Conservation (phyloP, 768 basidiomycete genomes). For the Leccinum incarnatum region DNA sequence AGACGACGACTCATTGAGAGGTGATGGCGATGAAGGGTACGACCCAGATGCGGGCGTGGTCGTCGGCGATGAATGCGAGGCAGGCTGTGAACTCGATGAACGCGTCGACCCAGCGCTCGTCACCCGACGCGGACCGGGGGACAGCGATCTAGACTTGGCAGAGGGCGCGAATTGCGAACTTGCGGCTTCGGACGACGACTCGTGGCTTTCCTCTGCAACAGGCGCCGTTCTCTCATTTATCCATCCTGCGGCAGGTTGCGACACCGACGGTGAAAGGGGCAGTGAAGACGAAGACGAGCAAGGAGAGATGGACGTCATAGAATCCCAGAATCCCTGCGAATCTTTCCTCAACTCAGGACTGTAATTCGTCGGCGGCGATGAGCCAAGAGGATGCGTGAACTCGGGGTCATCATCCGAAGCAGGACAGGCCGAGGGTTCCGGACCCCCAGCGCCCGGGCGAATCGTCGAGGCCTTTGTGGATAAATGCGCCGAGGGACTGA, state of each 20-base stretch:
- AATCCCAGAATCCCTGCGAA: conserved; percentile 30
- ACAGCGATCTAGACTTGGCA: conserved; percentile 1
- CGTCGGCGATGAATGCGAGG: conserved; percentile 8
- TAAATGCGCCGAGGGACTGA: background rate
- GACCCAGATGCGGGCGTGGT: conserved; percentile 10
- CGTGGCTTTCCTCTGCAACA: background rate
- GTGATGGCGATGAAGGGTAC: conserved; percentile 11
- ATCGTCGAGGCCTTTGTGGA: background rate
- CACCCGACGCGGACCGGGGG: background rate
- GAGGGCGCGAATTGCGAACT: background rate
- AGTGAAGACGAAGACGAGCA: background rate
- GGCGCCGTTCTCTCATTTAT: background rate
- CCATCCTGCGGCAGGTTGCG: conserved; percentile 1
- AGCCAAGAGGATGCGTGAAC: background rate
- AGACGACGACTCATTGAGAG: background rate
- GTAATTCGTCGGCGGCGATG: conserved; percentile 10
- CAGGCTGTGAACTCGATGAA: conserved; percentile 11
- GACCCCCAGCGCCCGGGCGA: background rate
- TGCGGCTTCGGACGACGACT: background rate
- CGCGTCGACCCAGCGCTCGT: conserved; percentile 4
- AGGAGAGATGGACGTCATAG: conserved; percentile 14
- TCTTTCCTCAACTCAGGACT: conserved; percentile 18
- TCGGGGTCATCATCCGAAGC: conserved; percentile 2
- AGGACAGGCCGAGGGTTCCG: background rate
- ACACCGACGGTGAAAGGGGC: conserved; percentile 14